A percentile compares a stretch with the other conserved stretches of the same genome.
These are phyloP conservation scores for Eutrema heterophyllum DNA, from an alignment of 345 rosid species.

Conservation along the genomic window DNA sequence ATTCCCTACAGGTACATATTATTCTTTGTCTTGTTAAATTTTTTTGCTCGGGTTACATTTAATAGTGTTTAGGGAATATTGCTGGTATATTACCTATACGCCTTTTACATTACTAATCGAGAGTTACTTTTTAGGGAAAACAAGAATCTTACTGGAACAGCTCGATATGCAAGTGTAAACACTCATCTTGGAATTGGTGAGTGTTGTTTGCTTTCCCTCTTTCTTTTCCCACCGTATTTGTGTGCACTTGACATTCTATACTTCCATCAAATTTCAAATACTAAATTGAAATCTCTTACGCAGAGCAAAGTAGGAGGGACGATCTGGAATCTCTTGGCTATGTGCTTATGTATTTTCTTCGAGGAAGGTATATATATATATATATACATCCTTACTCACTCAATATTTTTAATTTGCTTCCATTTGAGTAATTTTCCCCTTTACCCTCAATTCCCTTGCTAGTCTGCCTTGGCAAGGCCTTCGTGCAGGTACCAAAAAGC, in stretches of 20 bases:
- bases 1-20: conserved; percentile 30
- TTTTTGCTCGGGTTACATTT: not conserved
- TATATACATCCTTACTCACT: not conserved
- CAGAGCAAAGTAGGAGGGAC: conserved; percentile 99
- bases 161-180: conserved; percentile 95
- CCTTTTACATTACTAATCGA: conserved; percentile 18
- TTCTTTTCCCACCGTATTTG: not conserved
- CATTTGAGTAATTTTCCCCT: not conserved
- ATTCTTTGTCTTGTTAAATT: not conserved
- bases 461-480: conserved; percentile 99
- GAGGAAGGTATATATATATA: conserved; percentile 62
- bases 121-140: conserved; percentile 60
- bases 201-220: conserved; percentile 19
- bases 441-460: conserved; percentile 25
- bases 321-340: conserved; percentile 99
- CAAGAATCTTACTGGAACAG: conserved; percentile 93
- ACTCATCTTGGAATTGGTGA: conserved; percentile 98
- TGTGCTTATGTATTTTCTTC: conserved; percentile 94
- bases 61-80: not conserved
- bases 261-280: not conserved
- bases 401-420: not conserved
- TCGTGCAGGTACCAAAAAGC: conserved; percentile 96
- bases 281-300: conserved; percentile 9
- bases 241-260: not conserved
- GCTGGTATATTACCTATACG: not conserved